phyloP scores from a whole-genome alignment of 2,329 filamentous ascomycete species.

The Acrocalymma vagum region DNA sequence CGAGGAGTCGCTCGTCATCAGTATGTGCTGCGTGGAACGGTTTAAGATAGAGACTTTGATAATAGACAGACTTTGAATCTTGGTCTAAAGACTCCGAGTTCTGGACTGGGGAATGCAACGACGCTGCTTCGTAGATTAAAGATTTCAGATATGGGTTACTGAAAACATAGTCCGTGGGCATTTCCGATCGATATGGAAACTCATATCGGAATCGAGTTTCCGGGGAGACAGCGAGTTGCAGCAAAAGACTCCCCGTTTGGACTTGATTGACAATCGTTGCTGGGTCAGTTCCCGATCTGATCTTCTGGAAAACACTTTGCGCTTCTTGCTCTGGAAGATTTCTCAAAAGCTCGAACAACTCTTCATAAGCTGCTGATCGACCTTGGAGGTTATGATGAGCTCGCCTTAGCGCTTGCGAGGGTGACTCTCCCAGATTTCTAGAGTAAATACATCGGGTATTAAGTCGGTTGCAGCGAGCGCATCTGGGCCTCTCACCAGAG shows the following conservation, averaged over 20 bases:
- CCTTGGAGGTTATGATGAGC: constrained; percentile 13
- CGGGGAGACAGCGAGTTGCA: constrained; percentile 19
- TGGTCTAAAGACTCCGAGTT: too few relatives aligned
- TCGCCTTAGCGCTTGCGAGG: constrained; percentile 13
- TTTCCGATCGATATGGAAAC: constrained; percentile 17
- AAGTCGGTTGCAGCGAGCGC: constrained; percentile 11
- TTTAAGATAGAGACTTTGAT: constrained; percentile 20
- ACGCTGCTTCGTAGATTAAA: constrained; percentile 12
- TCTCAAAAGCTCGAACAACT: constrained; percentile 17
- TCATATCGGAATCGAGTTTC: constrained; percentile 21
- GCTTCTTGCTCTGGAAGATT: constrained; percentile 19
- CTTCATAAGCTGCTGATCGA: constrained; percentile 15
- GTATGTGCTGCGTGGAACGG: constrained; percentile 24
- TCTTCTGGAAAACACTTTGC: constrained; percentile 16
- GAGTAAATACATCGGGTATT: constrained; percentile 15
- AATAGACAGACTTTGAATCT: too few relatives aligned
- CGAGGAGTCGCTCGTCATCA: constrained; percentile 19
- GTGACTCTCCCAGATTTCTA: too few relatives aligned
- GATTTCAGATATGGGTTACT: constrained; percentile 19
- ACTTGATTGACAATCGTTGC: constrained; percentile 18
- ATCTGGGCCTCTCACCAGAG: constrained; percentile 12
- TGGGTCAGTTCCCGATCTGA: constrained; percentile 21
- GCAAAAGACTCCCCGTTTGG: constrained; percentile 15
- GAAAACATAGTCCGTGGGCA: constrained; percentile 9
- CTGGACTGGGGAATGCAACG: neutral